Evolutionary conservation across 2,329 filamentous ascomycete genomes (phyloP), one percentile per base, ranked within the genome.

Genomic region (Cadophora luteo-olivacea): DNA sequence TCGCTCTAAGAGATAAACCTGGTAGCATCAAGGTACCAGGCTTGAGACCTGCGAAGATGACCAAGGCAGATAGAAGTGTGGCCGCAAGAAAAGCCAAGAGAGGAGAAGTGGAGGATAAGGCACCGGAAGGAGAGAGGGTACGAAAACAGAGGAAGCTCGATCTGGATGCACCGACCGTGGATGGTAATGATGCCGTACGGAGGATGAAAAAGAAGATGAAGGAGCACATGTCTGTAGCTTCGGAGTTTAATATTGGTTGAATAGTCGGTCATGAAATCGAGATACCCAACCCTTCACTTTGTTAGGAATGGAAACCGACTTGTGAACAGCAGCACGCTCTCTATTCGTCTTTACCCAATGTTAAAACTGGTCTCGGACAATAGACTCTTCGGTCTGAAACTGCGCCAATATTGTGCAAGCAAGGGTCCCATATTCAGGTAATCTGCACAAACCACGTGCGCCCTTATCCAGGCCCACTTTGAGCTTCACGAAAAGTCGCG

Each of bases 1-100:
- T 97, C 78, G 96, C 90, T 1, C 82, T 99, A 73, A 86, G 97
- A 72, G 96, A 99, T 79, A 89, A 93, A 38, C 96, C 96, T 0
- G 91, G 92, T 5, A 91, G 92, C 61, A 97, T 99, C 65, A 89
- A 89, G 41, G 84, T 80, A 72, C 80, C 81, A 11, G 81, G 80
- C 19, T 61, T 78, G 29, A 72, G 78, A 85, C 77, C 76, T 80
- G 83, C 80, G 76, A 79, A 77, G 32, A 79, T 80, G 74, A 80
- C 78, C 49, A 81, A 78, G 65, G 79, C 78, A 55, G 80, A 81
- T 64, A 79, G 81, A 45, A 80, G 81, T 72, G 77, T 79, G 1
- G 76, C 77, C 22, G 76, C 76, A 32, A 75, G 77, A 52, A 79
- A 79, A 60, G 77, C 75, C 16, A 78, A 76, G 72, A 77, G 75